phyloP scores from a whole-genome alignment of 495 filamentous ascomycete genomes.

The Xylaria castorea region DNA sequence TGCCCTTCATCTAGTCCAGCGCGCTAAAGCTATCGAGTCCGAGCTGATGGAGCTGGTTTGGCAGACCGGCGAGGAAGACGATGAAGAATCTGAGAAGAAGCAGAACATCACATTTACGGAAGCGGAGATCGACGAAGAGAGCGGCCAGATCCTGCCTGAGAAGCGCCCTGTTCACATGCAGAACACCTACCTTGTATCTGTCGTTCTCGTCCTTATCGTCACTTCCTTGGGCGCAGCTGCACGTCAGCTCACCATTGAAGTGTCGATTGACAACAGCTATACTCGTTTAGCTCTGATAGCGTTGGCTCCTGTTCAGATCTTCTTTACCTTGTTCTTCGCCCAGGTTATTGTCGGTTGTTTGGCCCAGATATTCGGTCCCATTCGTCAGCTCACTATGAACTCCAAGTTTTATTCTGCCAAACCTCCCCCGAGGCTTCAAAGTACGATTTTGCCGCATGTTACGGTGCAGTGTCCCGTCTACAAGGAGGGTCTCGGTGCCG shows the following conservation, averaged over 20 bases:
- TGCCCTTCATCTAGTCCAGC: constrained; percentile 66
- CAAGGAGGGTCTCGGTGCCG: constrained; percentile 70
- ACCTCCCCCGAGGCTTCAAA: constrained; percentile 63
- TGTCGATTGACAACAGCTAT: constrained; percentile 66
- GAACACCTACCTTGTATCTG: constrained; percentile 69
- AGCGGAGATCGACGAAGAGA: constrained; percentile 73
- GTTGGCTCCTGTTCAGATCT: constrained; percentile 73
- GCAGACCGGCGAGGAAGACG: constrained; percentile 58
- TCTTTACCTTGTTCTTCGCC: constrained; percentile 79
- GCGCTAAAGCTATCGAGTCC: constrained; percentile 72
- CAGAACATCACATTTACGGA: constrained; percentile 49
- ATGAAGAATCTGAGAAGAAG: constrained; percentile 57
- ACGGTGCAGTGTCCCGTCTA: constrained; percentile 78
- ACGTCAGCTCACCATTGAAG: constrained; percentile 70
- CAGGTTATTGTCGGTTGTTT: constrained; percentile 78
- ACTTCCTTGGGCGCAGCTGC: constrained; percentile 70
- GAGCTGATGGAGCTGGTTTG: constrained; percentile 79
- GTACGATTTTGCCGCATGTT: constrained; percentile 64
- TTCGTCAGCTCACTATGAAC: constrained; percentile 73
- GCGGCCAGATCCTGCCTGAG: constrained; percentile 67
- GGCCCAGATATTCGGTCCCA: constrained; percentile 75
- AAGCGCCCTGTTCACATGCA: constrained; percentile 68
- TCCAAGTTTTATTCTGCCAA: constrained; percentile 79
- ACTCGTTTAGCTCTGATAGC: constrained; percentile 66
- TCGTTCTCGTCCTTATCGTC: constrained; percentile 68